Percentiles rank a stretch among this genome's conserved stretches.
phyloP scores from a whole-genome alignment of 768 basidiomycete genomes.

The Postia placenta region DNA sequence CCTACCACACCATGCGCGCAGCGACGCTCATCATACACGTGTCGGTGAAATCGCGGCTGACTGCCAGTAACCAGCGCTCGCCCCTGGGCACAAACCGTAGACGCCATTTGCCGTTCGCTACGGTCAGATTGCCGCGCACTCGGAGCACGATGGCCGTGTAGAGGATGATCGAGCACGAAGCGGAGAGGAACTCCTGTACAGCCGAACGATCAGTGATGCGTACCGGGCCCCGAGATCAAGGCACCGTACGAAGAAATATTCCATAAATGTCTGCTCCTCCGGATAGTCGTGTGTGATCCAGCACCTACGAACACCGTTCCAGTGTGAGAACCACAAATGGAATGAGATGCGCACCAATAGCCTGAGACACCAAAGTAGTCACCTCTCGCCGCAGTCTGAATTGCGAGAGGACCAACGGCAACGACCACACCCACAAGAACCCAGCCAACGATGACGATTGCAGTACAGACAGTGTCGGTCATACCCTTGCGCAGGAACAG shows the following conservation, averaged over 20 bases:
- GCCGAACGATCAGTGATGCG: not conserved
- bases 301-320: constrained; percentile 24
- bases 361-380: constrained; percentile 42
- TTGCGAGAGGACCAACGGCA: constrained; percentile 30
- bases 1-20: constrained; percentile 28
- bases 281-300: constrained; percentile 41
- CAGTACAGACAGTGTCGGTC: constrained; percentile 7
- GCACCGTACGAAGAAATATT: constrained; percentile 38
- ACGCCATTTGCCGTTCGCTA: constrained; percentile 20
- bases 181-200: constrained; percentile 29
- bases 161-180: constrained; percentile 25
- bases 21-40: constrained; percentile 26
- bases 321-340: not conserved
- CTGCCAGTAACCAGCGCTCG: constrained; percentile 27
- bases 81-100: constrained; percentile 25
- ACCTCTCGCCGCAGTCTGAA: constrained; percentile 28
- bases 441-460: constrained; percentile 32
- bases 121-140: constrained; percentile 31
- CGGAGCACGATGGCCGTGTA: constrained; percentile 30
- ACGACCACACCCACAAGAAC: constrained; percentile 26
- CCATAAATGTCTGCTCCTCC: constrained; percentile 30
- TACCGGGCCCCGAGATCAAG: not conserved
- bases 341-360: constrained; percentile 26
- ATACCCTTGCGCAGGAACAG: constrained; percentile 33
- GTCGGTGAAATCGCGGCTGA: constrained; percentile 28